Evolutionary conservation across 768 basidiomycete species (phyloP), one percentile per base, ranked within the genome.

Genomic region (Cyclocybe aegerita): DNA sequence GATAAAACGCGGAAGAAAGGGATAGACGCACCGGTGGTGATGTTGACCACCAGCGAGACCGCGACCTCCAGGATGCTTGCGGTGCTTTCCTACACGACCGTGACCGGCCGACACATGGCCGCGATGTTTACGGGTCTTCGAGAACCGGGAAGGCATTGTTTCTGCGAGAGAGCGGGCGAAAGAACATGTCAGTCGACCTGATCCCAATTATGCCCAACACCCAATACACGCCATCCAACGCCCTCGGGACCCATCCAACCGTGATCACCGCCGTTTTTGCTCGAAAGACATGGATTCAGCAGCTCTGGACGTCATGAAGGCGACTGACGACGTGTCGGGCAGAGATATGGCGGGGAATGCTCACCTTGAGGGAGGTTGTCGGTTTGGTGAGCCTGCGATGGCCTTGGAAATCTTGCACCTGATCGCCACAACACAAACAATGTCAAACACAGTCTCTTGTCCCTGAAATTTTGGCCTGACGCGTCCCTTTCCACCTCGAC

Each of bases 1-100:
- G 14, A 31, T 10, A 15, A 11, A 33, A 34, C 14, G 8, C 12
- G 9, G 15, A 48, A 23, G 5, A 42, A 32, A 49, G 16, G n/a
- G 41, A 37, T 15, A 39, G 40, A 78, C 89, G 64, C 67, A 92
- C 90, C 90, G 79, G 86, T 99, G 97, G 82, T 99, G 97, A 78
- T 98, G 96, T 77, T 86, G 81, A 85, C 97, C 97, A 93, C 97
- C 97, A 78, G 93, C 93, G 68, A 98, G 90, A 97, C 97, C 97
- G 76, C 97, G 93, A 91, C 97, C 97, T 79, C 97, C 97, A 49
- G 97, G 97, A 71, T 98, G 96, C 76, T 98, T 98, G 73, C 97
- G 90, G 85, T 99, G 97, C 85, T 98, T 98, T 63, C 97, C 97
- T 68, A 99, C 92, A 90, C 97, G 96, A 73, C 97, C 97, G 76